Evolutionary conservation across 176 grass and related monocot species (phyloP), one percentile per base, ranked within the genome.

Genomic region (Panicum miliaceum): DNA sequence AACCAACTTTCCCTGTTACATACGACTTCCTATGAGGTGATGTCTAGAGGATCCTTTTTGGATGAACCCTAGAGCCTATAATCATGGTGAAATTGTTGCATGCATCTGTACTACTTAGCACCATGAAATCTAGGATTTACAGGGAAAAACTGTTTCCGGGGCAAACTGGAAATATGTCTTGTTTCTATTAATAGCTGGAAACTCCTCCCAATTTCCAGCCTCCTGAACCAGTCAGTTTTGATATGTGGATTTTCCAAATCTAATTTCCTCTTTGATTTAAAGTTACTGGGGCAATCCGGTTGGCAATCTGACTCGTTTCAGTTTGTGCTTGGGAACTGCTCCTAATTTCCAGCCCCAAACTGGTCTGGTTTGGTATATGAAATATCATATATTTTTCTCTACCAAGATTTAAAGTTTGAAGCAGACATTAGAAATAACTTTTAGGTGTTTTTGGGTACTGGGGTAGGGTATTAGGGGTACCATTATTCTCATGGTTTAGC

Each of bases 1-100:
- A 71, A 76, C 38, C 18, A 69, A 54, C 78, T 82, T 65, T 57
- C 20, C 15, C 60, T 84, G 50, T 80, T 66, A 29, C 46, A 61
- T 67, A 47, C 20, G 11, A 9, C 54, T 59, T 50, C 64, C 54
- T 71, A 41, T 54, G 35, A 81, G 25, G 47, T 42, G 22, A n/a
- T 66, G 36, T 54, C 46, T 35, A 52, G 41, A 3, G 37, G 37
- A n/a, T 66, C 19, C 32, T 75, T 19, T 75, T 56, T 81, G 59
- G 46, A 81, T 73, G 57, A 35, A 65, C 34, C 34, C 2, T 51
- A 22, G 1, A 68, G 19, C 37, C 60, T 56, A 75, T 9, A 76
- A 61, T 46, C 13, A 58, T 27, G 32, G 29, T 36, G 64, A 38
- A 81, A 52, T 64, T 22, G n/a, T 56, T 47, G 63, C 18, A 25